Evolutionary conservation across 768 basidiomycete genomes (phyloP).

Genomic region (Lentinula aciculospora): DNA sequence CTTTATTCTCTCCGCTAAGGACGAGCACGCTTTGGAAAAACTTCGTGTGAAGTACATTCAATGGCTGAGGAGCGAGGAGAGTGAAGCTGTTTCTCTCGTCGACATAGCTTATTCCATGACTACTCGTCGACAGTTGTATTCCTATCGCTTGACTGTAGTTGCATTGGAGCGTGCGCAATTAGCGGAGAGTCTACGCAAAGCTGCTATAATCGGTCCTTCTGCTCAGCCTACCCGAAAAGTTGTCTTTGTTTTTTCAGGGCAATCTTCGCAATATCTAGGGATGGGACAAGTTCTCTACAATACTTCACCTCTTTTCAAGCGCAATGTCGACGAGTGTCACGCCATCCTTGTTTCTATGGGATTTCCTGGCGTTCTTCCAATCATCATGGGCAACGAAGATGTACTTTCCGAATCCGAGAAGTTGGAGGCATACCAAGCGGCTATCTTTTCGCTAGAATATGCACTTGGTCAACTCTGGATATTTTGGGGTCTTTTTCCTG

Average conservation of each 20-base stretch:
- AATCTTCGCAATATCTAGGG: conserved; percentile 47
- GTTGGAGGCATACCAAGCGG: conserved; percentile 43
- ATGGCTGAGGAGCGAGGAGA: conserved; percentile 34
- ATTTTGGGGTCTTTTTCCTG: conserved; percentile 59
- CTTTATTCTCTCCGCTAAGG: conserved; percentile 63
- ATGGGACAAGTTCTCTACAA: conserved; percentile 59
- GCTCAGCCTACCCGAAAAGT: neutral
- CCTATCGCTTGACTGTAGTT: conserved; percentile 45
- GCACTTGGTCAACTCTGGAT: conserved; percentile 61
- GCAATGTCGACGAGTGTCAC: conserved; percentile 56
- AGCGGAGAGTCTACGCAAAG: conserved; percentile 31
- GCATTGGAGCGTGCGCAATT: conserved; percentile 42
- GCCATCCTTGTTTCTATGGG: conserved; percentile 39
- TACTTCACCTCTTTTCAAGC: conserved; percentile 40
- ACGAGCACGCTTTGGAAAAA: conserved; percentile 34
- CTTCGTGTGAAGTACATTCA: conserved; percentile 41
- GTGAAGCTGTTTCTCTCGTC: conserved; percentile 22
- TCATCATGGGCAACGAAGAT: conserved; percentile 28
- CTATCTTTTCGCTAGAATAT: conserved; percentile 59
- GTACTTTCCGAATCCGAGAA: conserved; percentile 25
- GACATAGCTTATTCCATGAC: conserved; percentile 66
- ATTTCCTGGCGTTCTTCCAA: conserved; percentile 42
- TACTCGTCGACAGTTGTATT: conserved; percentile 54
- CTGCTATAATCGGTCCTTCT: conserved; percentile 19
- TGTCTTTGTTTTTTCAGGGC: conserved; percentile 71